phyloP scores from a whole-genome alignment of 768 basidiomycete genomes.

The Termitomyces bulborhizus region DNA sequence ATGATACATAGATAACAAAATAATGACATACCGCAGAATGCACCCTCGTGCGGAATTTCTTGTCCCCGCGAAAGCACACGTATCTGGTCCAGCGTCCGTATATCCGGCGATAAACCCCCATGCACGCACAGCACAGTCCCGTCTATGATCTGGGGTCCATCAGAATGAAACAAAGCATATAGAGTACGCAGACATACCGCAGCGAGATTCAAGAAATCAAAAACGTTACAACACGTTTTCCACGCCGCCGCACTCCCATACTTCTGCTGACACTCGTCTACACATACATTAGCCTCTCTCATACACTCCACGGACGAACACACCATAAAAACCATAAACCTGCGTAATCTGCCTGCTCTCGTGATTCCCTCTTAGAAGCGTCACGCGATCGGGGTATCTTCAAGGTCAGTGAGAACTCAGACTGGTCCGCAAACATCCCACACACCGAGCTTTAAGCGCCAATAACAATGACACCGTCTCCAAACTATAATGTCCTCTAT shows the following conservation, averaged over 20 bases:
- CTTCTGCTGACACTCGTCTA: constrained; percentile 97
- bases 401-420: too few relatives aligned
- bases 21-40: constrained; percentile 72
- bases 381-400: constrained; percentile 92
- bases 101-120: constrained; percentile 93
- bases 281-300: neutral
- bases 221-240: constrained; percentile 96
- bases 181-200: constrained; percentile 50
- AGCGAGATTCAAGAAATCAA: constrained; percentile 92
- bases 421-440: too few relatives aligned
- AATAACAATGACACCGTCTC: constrained; percentile 91
- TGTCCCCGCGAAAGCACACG: constrained; percentile 90
- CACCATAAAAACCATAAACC: constrained; percentile 98
- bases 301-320: constrained; percentile 16
- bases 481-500: constrained; percentile 91
- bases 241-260: constrained; percentile 94
- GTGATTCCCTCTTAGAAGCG: constrained; percentile 90
- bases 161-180: neutral
- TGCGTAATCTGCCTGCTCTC: constrained; percentile 98
- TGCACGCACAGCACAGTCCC: constrained; percentile 91
- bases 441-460: constrained; percentile 81
- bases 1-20: neutral
- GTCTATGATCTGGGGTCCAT: constrained; percentile 75
- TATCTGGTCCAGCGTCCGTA: constrained; percentile 91
- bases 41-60: constrained; percentile 98